Conservation (phyloP, 1,139 yeast genomes). For the Yamadazyma pseudoaaseri region DNA sequence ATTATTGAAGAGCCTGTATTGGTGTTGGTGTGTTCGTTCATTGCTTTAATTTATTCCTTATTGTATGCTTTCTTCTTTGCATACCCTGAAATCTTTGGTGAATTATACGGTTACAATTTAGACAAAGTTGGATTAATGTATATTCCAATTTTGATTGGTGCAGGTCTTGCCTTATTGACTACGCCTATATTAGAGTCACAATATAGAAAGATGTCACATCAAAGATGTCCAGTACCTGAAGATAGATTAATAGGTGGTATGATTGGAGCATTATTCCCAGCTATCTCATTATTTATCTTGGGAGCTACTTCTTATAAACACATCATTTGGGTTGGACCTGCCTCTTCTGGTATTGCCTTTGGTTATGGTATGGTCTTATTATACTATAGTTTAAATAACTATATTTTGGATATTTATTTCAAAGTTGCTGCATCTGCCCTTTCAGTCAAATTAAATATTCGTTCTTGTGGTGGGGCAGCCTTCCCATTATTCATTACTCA, state of each 20-base stretch:
- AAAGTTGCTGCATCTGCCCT: conserved; percentile 88
- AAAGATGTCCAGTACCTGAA: conserved; percentile 76
- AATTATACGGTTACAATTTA: conserved; percentile 64
- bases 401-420: conserved; percentile 84
- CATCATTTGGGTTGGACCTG: conserved; percentile 92
- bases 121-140: conserved; percentile 78
- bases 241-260: conserved; percentile 85
- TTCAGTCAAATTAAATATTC: conserved; percentile 84
- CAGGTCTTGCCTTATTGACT: conserved; percentile 63
- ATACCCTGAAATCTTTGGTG: conserved; percentile 70
- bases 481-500: conserved; percentile 88
- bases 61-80: conserved; percentile 93
- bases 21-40: conserved; percentile 78
- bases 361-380: conserved; percentile 92
- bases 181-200: conserved; percentile 70
- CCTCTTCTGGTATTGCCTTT: conserved; percentile 83
- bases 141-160: conserved; percentile 87
- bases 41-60: conserved; percentile 82
- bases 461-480: conserved; percentile 88
- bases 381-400: conserved; percentile 83
- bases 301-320: conserved; percentile 85
- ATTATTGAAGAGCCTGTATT: conserved; percentile 79
- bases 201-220: conserved; percentile 52
- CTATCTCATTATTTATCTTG: conserved; percentile 78
- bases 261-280: conserved; percentile 89